A percentile compares a stretch with the other conserved stretches of the same genome.
phyloP scores from a whole-genome alignment of 495 filamentous ascomycete genomes.

The Tuber calosporum region DNA sequence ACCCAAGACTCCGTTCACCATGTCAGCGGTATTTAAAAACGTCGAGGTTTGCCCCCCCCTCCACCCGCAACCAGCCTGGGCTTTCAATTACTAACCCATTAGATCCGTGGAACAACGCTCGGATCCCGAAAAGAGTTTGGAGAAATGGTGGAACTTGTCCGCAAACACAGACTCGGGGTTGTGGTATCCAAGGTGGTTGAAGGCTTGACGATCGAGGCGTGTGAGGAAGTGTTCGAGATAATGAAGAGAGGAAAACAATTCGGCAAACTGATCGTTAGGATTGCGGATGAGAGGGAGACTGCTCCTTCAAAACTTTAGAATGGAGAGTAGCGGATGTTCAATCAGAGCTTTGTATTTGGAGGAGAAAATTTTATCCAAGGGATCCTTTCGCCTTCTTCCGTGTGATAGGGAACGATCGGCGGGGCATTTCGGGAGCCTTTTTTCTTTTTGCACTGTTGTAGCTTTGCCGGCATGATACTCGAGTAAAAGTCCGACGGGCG shows the following conservation, averaged over 20 bases:
- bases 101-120: conserved; percentile 55
- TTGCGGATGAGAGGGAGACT: conserved; percentile 41
- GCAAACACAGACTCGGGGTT: conserved; percentile 55
- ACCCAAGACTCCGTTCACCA: conserved; percentile 64
- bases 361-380: background rate
- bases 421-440: background rate
- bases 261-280: conserved; percentile 65
- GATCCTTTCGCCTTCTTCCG: background rate
- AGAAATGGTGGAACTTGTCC: conserved; percentile 70
- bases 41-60: conserved; percentile 47
- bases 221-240: conserved; percentile 65
- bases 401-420: background rate
- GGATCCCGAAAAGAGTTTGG: conserved; percentile 66
- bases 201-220: conserved; percentile 58
- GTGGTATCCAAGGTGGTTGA: conserved; percentile 57
- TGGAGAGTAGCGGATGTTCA: background rate
- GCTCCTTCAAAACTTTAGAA: background rate
- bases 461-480: background rate
- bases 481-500: background rate
- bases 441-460: background rate
- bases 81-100: background rate
- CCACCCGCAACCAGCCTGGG: background rate
- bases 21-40: conserved; percentile 66
- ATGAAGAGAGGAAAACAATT: conserved; percentile 70
- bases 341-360: background rate